Base-by-base conservation (phyloP, 768 basidiomycete genomes). In the Boletus rex-veris region DNA sequence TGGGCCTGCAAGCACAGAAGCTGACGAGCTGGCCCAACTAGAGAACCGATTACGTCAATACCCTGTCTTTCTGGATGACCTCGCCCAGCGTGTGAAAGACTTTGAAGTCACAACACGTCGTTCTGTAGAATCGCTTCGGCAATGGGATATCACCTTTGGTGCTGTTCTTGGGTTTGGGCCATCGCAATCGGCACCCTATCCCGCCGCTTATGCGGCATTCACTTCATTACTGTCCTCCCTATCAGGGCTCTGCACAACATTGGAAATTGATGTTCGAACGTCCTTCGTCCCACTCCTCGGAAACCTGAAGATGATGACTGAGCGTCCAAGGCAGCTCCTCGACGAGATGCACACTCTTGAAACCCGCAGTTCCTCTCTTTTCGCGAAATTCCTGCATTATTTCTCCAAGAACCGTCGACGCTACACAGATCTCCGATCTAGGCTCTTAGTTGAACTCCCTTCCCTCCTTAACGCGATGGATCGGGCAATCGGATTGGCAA, bases 381-480 rank as follows among this genome's bases (percentile, higher is more conserved):
- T 35, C 1, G 33, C 14, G 33, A 35, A 35, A 14, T 0, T 35
- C 33, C 2, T 12, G 14, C 33, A 5, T 35, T 14, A 7, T 45
- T 15, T 21, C 7, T 26, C n/a, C 4, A 35, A 28, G 24, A 15
- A 19, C 12, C 41, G n/a, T 19, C 77, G 79, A 38, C 82, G 83
- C 46, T 90, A 88, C 64, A 75, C 86, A 24, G 85, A 85, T 0
- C 75, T 91, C 10, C 78, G 84, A 6, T 84, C 77, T 2, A 84
- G 87, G 57, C 80, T 92, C 5, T 77, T 75, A 2, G 73, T 75
- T 0, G 87, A 92, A 60, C 79, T 92, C 2, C 90, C 90, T 3
- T 61, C 66, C 1, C 88, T 86, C 64, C 67, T 88, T 10, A 51
- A 49, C 15, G 71, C 86, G 8, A 66, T 89, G 41, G 77, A 85